Conservation (phyloP, 2,329 filamentous ascomycete species). For the Keithomyces neogunnii region DNA sequence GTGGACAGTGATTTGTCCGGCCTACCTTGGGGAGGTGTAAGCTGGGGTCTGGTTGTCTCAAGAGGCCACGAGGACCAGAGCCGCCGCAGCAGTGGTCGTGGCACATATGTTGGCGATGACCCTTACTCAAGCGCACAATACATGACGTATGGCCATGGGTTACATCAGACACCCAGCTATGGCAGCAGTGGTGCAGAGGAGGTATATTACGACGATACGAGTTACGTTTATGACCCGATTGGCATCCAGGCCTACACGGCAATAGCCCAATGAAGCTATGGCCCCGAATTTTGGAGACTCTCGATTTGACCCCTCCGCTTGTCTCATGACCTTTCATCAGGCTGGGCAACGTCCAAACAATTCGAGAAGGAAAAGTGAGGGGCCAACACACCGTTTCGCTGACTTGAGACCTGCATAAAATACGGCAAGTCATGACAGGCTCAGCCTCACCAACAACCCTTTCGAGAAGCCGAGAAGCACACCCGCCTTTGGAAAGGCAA, state of each 20-base stretch:
- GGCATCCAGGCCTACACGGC: background rate
- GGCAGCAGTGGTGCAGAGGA: conserved; percentile 25
- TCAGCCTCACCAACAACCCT: background rate
- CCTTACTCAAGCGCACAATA: conserved; percentile 20
- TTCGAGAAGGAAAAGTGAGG: background rate
- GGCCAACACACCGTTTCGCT: background rate
- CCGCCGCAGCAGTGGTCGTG: conserved; percentile 31
- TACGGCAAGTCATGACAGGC: background rate
- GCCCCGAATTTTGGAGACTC: background rate
- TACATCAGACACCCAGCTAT: conserved; percentile 22
- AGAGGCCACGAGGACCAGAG: conserved; percentile 42
- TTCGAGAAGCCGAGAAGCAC: background rate
- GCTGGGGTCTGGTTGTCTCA: conserved; percentile 45
- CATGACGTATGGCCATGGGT: conserved; percentile 12
- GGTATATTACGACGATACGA: conserved; percentile 20
- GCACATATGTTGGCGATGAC: conserved; percentile 28
- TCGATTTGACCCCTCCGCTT: background rate
- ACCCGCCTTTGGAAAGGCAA: background rate
- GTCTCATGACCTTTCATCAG: background rate
- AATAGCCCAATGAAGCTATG: background rate
- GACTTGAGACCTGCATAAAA: background rate
- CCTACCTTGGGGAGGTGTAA: conserved; percentile 64
- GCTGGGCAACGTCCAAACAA: background rate
- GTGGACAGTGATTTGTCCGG: conserved; percentile 48
- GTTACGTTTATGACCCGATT: conserved; percentile 18